These are phyloP conservation scores for Diversispora epigaea DNA, from an alignment of 192 early-diverging fungal genomes.

Conservation along the genomic window DNA sequence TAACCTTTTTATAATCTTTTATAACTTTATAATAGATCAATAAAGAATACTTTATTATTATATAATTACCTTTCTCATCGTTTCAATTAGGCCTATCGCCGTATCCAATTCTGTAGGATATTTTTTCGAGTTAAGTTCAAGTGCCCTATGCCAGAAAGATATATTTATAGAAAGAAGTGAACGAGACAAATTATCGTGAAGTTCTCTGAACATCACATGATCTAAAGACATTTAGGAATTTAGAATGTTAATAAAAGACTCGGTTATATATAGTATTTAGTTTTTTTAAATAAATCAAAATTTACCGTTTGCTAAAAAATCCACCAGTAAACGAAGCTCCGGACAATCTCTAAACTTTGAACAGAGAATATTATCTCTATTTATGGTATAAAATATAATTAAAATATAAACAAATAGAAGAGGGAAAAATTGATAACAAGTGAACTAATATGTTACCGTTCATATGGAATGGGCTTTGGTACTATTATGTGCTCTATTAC, in stretches of 20 bases:
- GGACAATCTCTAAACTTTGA: not conserved
- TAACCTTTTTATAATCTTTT: too few relatives aligned
- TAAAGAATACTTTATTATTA: too few relatives aligned
- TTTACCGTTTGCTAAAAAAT: constrained; percentile 10
- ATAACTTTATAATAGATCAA: too few relatives aligned
- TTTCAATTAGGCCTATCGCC: not conserved
- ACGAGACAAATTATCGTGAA: not conserved
- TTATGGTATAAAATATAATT: not conserved
- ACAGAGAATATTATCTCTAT: not conserved
- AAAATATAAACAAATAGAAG: not conserved
- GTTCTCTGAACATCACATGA: not conserved
- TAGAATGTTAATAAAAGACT: not conserved
- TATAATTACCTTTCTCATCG: not conserved
- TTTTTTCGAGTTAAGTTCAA: not conserved
- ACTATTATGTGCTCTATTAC: not conserved
- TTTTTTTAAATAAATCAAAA: too few relatives aligned
- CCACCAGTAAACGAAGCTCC: not conserved
- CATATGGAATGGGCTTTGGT: not conserved
- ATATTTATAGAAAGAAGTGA: constrained; percentile 9
- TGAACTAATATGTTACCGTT: too few relatives aligned
- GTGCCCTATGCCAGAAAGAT: constrained; percentile 2
- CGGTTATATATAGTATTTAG: not conserved
- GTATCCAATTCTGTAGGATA: constrained; percentile 7
- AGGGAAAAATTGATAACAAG: not conserved
- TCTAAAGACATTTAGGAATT: not conserved